Conservation (phyloP, 768 basidiomycete species). For the Lactarius vividus region DNA sequence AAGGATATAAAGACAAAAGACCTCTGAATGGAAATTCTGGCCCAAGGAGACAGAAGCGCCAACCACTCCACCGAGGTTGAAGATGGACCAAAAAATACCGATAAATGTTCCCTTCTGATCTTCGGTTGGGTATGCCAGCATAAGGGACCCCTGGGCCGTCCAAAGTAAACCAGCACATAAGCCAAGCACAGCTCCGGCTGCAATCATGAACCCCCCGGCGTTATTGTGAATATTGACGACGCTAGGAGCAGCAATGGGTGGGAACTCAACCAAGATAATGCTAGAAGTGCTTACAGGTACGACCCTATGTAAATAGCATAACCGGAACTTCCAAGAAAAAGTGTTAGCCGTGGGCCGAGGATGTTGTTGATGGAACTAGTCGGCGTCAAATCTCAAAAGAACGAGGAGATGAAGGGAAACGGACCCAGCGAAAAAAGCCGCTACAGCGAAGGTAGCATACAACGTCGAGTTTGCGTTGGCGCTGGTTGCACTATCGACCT, state of each 20-base stretch:
- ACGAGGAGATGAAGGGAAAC: conserved; percentile 24
- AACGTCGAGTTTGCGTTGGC: conserved; percentile 69
- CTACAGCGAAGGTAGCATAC: conserved; percentile 61
- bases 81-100: conserved; percentile 80
- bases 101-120: conserved; percentile 74
- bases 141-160: conserved; percentile 83
- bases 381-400: neutral
- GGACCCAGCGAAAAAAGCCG: conserved; percentile 72
- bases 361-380: conserved; percentile 74
- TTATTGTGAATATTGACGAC: conserved; percentile 66
- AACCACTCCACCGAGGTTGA: conserved; percentile 79
- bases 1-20: conserved; percentile 33
- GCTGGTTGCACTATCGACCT: conserved; percentile 59
- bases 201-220: conserved; percentile 63
- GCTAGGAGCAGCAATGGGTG: conserved; percentile 36
- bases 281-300: conserved; percentile 52
- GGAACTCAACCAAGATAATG: neutral
- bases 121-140: conserved; percentile 83
- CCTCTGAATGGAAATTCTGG: conserved; percentile 62
- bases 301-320: conserved; percentile 76
- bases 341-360: conserved; percentile 71
- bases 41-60: conserved; percentile 75
- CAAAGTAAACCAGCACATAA: conserved; percentile 70
- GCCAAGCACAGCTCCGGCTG: conserved; percentile 69
- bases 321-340: conserved; percentile 69